These are phyloP conservation scores for Colletotrichum destructivum DNA, from an alignment of 2,329 filamentous ascomycete genomes.

Conservation along the genomic window DNA sequence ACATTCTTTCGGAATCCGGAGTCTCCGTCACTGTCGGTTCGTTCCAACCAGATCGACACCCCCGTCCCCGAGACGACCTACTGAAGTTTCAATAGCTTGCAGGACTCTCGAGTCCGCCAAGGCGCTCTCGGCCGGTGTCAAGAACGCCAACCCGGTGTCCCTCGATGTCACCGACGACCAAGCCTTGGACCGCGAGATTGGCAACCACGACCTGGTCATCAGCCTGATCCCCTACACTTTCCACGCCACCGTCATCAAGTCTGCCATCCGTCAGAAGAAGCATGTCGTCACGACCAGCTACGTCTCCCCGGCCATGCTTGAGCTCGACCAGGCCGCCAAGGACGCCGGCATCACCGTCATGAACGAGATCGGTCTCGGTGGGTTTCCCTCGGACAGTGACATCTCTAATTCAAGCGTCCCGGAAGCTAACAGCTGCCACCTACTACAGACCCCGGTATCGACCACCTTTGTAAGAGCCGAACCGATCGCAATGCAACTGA, in stretches of 20 bases:
- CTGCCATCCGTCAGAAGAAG: slow-evolving; percentile 93
- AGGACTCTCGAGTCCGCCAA: slow-evolving; percentile 84
- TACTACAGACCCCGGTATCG: slow-evolving; percentile 75
- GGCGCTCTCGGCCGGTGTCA: slow-evolving; percentile 79
- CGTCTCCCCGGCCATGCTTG: slow-evolving; percentile 91
- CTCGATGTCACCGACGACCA: slow-evolving; percentile 85
- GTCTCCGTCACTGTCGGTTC: slow-evolving; percentile 75
- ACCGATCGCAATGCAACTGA: slow-evolving; percentile 55
- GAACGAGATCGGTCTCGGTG: slow-evolving; percentile 88
- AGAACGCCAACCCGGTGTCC: slow-evolving; percentile 81
- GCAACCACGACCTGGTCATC: slow-evolving; percentile 84
- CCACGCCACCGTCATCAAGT: slow-evolving; percentile 92
- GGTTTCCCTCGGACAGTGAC: background rate
- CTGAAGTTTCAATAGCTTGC: slow-evolving; percentile 73
- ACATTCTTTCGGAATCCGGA: slow-evolving; percentile 72
- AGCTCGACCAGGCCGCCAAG: slow-evolving; percentile 86
- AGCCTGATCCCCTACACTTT: slow-evolving; percentile 91
- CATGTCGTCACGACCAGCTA: slow-evolving; percentile 96
- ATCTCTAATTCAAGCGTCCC: background rate
- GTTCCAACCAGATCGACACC: slow-evolving; percentile 42
- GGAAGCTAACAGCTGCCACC: background rate
- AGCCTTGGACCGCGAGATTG: slow-evolving; percentile 86
- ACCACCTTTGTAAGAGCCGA: slow-evolving; percentile 67
- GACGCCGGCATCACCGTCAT: slow-evolving; percentile 96
- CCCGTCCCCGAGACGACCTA: background rate